Conservation (phyloP, 2,329 filamentous ascomycete species). For the Ambrosiella xylebori region DNA sequence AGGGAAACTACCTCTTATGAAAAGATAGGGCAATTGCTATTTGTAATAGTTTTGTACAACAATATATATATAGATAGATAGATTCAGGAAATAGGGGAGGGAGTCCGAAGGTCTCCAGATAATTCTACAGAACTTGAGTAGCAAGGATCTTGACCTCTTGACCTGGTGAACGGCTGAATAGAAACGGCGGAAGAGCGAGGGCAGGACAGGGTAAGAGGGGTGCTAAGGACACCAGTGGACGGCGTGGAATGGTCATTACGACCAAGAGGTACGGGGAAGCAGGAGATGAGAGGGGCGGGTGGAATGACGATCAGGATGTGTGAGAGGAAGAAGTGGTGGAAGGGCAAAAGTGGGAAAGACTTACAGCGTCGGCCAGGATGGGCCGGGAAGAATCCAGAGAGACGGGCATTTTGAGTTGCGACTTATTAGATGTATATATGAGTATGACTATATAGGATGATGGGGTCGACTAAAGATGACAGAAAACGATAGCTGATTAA, state of each 20-base stretch:
- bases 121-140: background rate
- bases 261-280: background rate
- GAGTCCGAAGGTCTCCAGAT: background rate
- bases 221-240: no score
- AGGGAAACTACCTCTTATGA: background rate
- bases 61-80: no score
- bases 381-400: constrained; percentile 44
- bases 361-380: constrained; percentile 46
- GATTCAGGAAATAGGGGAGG: background rate
- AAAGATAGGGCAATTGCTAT: no score
- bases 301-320: background rate
- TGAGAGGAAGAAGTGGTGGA: constrained; percentile 6
- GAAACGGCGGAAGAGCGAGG: constrained; percentile 4
- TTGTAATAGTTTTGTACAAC: no score
- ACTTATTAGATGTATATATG: background rate
- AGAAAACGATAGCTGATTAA: no score
- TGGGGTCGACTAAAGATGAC: no score
- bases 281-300: background rate
- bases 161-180: background rate
- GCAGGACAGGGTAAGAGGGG: constrained; percentile 1
- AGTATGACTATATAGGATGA: background rate
- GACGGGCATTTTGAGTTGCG: constrained; percentile 29
- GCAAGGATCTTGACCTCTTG: constrained; percentile 6
- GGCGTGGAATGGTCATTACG: background rate
- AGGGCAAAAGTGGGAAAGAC: constrained; percentile 19